phyloP scores from a whole-genome alignment of 179 eudicot species.

The Monotropa hypopitys region DNA sequence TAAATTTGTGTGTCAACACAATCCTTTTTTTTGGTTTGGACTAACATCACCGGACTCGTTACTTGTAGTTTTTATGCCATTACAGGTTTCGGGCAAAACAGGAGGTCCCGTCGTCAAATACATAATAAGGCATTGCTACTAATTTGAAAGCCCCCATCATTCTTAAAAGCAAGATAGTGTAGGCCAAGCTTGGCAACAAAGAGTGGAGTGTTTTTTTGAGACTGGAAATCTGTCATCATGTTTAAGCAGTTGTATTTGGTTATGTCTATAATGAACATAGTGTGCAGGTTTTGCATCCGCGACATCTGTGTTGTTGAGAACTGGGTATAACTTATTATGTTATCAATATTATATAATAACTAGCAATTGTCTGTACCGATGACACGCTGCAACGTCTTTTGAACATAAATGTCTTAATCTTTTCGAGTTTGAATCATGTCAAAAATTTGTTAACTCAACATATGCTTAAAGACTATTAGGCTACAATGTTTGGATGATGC shows the following conservation, averaged over 20 bases:
- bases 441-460: too few species aligned
- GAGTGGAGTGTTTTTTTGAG: neutral
- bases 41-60: neutral
- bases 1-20: conserved; percentile 1
- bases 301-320: neutral
- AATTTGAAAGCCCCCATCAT: neutral
- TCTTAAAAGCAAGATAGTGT: neutral
- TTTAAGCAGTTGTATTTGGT: neutral
- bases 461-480: too few species aligned
- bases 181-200: neutral
- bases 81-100: neutral
- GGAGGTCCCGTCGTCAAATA: neutral
- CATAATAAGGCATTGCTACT: neutral
- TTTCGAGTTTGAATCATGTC: too few species aligned
- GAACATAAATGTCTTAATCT: too few species aligned
- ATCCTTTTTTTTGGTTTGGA: neutral
- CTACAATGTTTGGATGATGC: too few species aligned
- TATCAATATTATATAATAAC: too few species aligned
- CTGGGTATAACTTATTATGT: neutral
- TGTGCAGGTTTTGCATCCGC: neutral
- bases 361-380: too few species aligned
- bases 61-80: neutral
- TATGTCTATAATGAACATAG: neutral
- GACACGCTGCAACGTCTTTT: too few species aligned
- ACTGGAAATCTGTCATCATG: neutral